phyloP scores from a whole-genome alignment of 2,329 filamentous ascomycete genomes.

The Epicoccum nigrum region DNA sequence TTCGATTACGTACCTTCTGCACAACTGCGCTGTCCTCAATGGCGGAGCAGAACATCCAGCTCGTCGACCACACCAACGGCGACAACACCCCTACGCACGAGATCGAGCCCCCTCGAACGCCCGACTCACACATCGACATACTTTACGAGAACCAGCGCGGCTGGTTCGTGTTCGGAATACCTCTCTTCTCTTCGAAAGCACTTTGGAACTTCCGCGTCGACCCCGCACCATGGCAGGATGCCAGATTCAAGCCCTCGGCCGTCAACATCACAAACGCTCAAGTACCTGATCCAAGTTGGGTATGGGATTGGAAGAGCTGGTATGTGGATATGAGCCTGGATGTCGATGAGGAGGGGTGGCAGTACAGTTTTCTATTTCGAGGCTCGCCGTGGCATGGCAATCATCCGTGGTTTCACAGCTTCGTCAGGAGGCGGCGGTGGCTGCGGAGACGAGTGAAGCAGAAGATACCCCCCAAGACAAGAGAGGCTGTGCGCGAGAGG shows the following conservation, averaged over 20 bases:
- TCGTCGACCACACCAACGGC: slow-evolving; percentile 63
- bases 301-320: slow-evolving; percentile 80
- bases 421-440: slow-evolving; percentile 90
- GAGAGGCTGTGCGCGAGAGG: slow-evolving; percentile 38
- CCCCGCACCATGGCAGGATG: slow-evolving; percentile 83
- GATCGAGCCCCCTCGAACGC: slow-evolving; percentile 25
- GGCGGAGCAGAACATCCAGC: slow-evolving; percentile 68
- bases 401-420: slow-evolving; percentile 90
- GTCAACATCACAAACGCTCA: slow-evolving; percentile 85
- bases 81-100: slow-evolving; percentile 38
- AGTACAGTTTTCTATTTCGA: slow-evolving; percentile 88
- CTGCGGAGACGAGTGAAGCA: slow-evolving; percentile 77
- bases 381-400: slow-evolving; percentile 77
- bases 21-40: slow-evolving; percentile 18
- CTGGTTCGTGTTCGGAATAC: slow-evolving; percentile 83
- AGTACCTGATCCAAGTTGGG: slow-evolving; percentile 92
- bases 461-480: slow-evolving; percentile 46
- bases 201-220: slow-evolving; percentile 77
- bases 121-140: slow-evolving; percentile 68
- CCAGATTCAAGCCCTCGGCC: slow-evolving; percentile 59
- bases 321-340: slow-evolving; percentile 80
- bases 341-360: slow-evolving; percentile 91
- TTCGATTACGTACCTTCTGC: slow-evolving; percentile 5
- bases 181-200: slow-evolving; percentile 86
- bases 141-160: slow-evolving; percentile 96